phyloP scores from a whole-genome alignment of 805 yeast genomes.

The Scheffersomyces ergatensis region DNA sequence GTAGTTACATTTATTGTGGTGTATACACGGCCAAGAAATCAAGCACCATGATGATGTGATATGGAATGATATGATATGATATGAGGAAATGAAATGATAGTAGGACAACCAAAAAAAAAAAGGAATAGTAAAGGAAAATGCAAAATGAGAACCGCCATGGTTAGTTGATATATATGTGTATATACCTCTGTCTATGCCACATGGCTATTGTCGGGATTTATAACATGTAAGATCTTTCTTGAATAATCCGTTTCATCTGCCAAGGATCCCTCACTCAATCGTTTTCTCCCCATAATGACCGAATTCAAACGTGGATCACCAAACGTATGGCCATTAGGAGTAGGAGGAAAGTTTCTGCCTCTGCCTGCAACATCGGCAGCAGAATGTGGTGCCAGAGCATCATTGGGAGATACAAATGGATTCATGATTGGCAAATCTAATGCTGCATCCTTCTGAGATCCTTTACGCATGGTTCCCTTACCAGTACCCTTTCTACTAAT shows the following conservation, averaged over 20 bases:
- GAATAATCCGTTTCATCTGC: slow-evolving; percentile 85
- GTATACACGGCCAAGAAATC: too few species aligned
- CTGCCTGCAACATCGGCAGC: neutral
- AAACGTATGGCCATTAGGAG: too few species aligned
- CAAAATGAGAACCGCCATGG: too few species aligned
- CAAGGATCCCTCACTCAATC: slow-evolving; percentile 81
- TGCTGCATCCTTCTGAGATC: slow-evolving; percentile 18
- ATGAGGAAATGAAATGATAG: too few species aligned
- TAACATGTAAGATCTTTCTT: slow-evolving; percentile 69
- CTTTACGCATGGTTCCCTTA: slow-evolving; percentile 12
- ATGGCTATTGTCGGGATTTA: slow-evolving; percentile 74
- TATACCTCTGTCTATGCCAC: too few species aligned
- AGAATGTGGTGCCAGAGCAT: slow-evolving; percentile 28
- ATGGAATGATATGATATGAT: too few species aligned
- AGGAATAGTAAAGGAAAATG: too few species aligned
- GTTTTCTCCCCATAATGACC: slow-evolving; percentile 80
- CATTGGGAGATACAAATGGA: slow-evolving; percentile 65
- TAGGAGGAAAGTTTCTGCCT: too few species aligned
- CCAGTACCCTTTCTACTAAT: slow-evolving; percentile 10
- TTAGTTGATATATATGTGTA: too few species aligned
- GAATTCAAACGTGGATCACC: slow-evolving; percentile 71
- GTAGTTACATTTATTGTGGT: too few species aligned
- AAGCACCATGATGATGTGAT: too few species aligned
- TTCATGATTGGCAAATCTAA: slow-evolving; percentile 46
- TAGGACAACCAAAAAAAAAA: too few species aligned